These are phyloP conservation scores for Hypomontagnella submonticulosa DNA, from an alignment of 495 filamentous ascomycete species.

Conservation along the genomic window DNA sequence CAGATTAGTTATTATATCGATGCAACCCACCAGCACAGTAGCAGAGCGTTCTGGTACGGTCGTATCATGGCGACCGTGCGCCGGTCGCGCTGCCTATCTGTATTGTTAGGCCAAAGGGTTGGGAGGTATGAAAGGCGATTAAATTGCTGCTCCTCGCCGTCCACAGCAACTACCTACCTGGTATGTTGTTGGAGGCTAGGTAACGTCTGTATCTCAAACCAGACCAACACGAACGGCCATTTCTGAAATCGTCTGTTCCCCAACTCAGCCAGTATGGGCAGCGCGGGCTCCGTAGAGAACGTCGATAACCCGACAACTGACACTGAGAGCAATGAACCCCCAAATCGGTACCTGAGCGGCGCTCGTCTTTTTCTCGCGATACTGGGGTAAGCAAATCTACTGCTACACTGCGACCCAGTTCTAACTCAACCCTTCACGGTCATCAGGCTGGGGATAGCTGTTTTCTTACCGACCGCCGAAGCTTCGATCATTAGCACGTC, in stretches of 20 bases:
- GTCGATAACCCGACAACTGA: background rate
- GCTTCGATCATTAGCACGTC: conserved; percentile 67
- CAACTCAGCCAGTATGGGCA: background rate
- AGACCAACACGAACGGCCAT: background rate
- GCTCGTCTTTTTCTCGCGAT: conserved; percentile 1
- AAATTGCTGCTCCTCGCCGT: background rate
- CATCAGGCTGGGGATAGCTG: conserved; percentile 27
- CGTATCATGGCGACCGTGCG: too few species aligned
- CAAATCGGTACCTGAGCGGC: background rate
- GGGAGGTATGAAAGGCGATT: background rate
- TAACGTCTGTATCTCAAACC: background rate
- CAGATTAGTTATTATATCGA: too few species aligned
- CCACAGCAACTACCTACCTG: too few species aligned
- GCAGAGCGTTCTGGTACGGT: too few species aligned
- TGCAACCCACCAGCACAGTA: too few species aligned
- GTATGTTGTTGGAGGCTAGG: too few species aligned
- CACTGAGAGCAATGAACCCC: background rate
- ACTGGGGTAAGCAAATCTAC: background rate
- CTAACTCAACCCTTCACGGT: too few species aligned
- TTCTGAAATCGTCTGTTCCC: background rate
- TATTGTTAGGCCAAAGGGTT: too few species aligned
- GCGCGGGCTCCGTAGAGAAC: background rate
- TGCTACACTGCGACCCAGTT: too few species aligned
- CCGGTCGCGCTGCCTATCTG: too few species aligned
- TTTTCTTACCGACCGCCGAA: conserved; percentile 42